phyloP scores from a whole-genome alignment of 768 basidiomycete species.

The Russula sp. region DNA sequence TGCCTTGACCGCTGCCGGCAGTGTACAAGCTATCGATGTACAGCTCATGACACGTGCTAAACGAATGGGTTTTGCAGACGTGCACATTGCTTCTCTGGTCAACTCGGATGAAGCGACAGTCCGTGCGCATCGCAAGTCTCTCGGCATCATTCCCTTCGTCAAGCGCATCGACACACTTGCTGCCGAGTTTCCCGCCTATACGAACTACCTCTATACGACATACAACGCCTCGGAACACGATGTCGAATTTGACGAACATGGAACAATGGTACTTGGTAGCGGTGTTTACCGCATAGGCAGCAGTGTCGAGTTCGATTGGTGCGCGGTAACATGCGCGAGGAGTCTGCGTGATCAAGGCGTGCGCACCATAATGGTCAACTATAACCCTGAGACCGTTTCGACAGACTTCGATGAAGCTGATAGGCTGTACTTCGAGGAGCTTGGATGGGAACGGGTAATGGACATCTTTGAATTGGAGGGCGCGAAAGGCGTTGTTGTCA shows the following conservation, averaged over 20 bases:
- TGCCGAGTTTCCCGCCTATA: conserved; percentile 97
- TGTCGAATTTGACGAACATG: conserved; percentile 91
- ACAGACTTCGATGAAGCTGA: conserved; percentile 99
- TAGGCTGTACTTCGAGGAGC: conserved; percentile 95
- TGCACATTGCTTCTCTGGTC: conserved; percentile 83
- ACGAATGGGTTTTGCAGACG: conserved; percentile 91
- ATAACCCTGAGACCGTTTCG: conserved; percentile 98
- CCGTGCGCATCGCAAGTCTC: conserved; percentile 78
- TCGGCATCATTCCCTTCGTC: conserved; percentile 91
- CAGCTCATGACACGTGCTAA: conserved; percentile 86
- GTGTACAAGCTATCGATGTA: conserved; percentile 61
- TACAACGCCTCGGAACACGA: conserved; percentile 97
- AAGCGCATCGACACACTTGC: conserved; percentile 99
- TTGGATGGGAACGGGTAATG: conserved; percentile 98
- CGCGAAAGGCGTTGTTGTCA: conserved; percentile 91
- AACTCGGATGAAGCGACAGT: conserved; percentile 68
- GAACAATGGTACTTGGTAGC: conserved; percentile 98
- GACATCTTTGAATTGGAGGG: conserved; percentile 97
- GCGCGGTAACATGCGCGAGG: conserved; percentile 97
- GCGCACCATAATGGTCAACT: conserved; percentile 98
- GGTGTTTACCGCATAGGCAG: conserved; percentile 98
- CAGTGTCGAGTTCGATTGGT: conserved; percentile 99
- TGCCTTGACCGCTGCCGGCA: conserved; percentile 61
- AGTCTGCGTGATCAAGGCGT: conserved; percentile 89
- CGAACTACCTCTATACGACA: conserved; percentile 98